Base-by-base conservation (phyloP, 257 asterid species). In the Nicotiana benthamiana region DNA sequence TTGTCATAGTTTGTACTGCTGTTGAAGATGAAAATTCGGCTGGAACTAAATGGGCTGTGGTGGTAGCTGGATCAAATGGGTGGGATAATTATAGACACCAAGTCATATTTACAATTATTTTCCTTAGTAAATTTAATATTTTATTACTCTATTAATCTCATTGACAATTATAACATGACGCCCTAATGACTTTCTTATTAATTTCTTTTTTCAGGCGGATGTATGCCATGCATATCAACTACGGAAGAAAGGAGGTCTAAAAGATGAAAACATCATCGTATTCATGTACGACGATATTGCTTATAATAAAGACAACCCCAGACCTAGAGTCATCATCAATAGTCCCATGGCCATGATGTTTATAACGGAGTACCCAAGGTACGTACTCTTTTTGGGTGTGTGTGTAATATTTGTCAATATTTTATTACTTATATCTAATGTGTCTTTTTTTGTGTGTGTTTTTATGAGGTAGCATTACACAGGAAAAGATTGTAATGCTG, bases 181-280 rank as follows among this genome's bases (percentile, higher is more conserved):
- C 48, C 46, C 9, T 1, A 8, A 5, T 18, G 24, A 8, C 26
- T 56, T 56, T 56, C 12, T 18, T 18, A 18, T 20, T 11, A 40
- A 20, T 36, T 36, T 40, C 32, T 20, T 68, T 53, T 75, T 10
- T 32, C 64, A 93, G 97, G 97, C 98, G 24, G 98, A 94, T 83
- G 90, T 93, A n/a, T 94, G 98, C 74, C 98, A 94, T 83, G 98
- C 97, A 16, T 94, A 93, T 86, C 98, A 94, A 90, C 85, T 92
- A 79, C 83, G 92, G 15, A 93, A 88, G 88, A 86, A 52, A 80
- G 97, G 97, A 15, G 97, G 98, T 79, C 88, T 94, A 62, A 92
- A 90, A 83, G 97, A 93, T 81, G 98, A 93, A 80, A 90, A 94
- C 46, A 94, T 94, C 30, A 77, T 94, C 36, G 97, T 94, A 20